Conservation (phyloP, 1,139 yeast genomes). For the Zygosaccharomyces pseudobailii region DNA sequence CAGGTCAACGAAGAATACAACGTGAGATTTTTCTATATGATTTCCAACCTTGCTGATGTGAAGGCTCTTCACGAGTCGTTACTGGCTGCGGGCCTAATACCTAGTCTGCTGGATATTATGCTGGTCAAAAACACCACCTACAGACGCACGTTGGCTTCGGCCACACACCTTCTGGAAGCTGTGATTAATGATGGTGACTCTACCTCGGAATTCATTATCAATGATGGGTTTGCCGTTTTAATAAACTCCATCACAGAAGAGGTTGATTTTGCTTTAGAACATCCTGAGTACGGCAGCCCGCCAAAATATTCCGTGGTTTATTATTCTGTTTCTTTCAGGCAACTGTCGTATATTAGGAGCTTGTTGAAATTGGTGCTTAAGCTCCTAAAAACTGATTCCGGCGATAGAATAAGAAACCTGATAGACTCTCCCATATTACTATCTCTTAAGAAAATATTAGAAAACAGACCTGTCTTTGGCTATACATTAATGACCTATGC, state of each 20-base stretch:
- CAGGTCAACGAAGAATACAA: slow-evolving; percentile 46
- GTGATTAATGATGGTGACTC: slow-evolving; percentile 47
- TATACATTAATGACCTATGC: slow-evolving; percentile 60
- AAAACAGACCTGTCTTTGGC: slow-evolving; percentile 63
- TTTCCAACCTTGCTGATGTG: slow-evolving; percentile 54
- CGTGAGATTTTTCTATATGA: slow-evolving; percentile 50
- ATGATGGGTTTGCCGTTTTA: slow-evolving; percentile 60
- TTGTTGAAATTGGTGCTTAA: slow-evolving; percentile 58
- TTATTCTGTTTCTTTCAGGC: slow-evolving; percentile 58
- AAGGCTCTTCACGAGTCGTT: slow-evolving; percentile 47
- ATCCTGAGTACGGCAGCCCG: slow-evolving; percentile 51
- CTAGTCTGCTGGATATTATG: slow-evolving; percentile 60
- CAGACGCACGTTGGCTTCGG: slow-evolving; percentile 60
- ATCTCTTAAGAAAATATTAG: slow-evolving; percentile 55
- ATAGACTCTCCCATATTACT: slow-evolving; percentile 75
- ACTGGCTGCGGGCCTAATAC: slow-evolving; percentile 67
- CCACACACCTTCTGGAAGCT: slow-evolving; percentile 55
- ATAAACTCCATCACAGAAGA: slow-evolving; percentile 63
- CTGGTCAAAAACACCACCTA: slow-evolving; percentile 44
- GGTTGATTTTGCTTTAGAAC: slow-evolving; percentile 56
- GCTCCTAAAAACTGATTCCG: slow-evolving; percentile 66
- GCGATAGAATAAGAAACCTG: slow-evolving; percentile 78
- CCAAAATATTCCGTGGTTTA: slow-evolving; percentile 52
- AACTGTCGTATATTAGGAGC: slow-evolving; percentile 54
- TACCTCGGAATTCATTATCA: slow-evolving; percentile 56